A percentile compares a stretch with the other conserved stretches of the same genome.
phyloP scores from a whole-genome alignment of 345 rosid genomes.

The Streptanthus diversifolius region DNA sequence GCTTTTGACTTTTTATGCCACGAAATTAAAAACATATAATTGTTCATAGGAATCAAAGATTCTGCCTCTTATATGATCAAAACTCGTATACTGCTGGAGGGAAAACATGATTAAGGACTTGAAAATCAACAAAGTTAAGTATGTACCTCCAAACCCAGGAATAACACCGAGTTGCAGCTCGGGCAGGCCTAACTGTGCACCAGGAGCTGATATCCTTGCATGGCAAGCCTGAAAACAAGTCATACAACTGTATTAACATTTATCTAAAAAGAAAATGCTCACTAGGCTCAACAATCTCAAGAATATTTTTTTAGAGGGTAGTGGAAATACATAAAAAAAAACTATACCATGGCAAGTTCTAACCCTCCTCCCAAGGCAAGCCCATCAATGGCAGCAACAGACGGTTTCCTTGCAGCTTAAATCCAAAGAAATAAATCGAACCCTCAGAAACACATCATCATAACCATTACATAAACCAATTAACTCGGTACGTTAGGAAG shows the following conservation, averaged over 20 bases:
- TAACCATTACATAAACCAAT: neutral
- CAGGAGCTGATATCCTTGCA: conserved; percentile 81
- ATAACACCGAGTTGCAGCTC: conserved; percentile 92
- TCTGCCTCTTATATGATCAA: neutral
- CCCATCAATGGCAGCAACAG: conserved; percentile 98
- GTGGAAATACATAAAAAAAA: neutral
- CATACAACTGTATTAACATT: conserved; percentile 16
- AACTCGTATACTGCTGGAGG: neutral
- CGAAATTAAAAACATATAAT: neutral
- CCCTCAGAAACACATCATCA: conserved; percentile 11
- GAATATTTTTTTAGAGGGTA: neutral
- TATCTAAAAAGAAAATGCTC: neutral
- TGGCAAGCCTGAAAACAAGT: conserved; percentile 62
- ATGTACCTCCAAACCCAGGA: conserved; percentile 96
- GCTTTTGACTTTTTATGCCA: neutral
- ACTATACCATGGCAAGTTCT: conserved; percentile 87
- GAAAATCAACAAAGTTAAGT: conserved; percentile 1
- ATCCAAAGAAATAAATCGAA: conserved; percentile 20
- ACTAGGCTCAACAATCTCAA: conserved; percentile 9
- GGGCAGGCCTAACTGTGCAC: conserved; percentile 76
- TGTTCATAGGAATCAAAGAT: neutral
- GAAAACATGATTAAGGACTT: neutral
- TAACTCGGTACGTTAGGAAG: neutral
- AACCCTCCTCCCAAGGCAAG: conserved; percentile 98
- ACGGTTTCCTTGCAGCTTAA: conserved; percentile 83